These are phyloP conservation scores for Termitomyces sp. DNA, from an alignment of 768 basidiomycete genomes.

Conservation along the genomic window DNA sequence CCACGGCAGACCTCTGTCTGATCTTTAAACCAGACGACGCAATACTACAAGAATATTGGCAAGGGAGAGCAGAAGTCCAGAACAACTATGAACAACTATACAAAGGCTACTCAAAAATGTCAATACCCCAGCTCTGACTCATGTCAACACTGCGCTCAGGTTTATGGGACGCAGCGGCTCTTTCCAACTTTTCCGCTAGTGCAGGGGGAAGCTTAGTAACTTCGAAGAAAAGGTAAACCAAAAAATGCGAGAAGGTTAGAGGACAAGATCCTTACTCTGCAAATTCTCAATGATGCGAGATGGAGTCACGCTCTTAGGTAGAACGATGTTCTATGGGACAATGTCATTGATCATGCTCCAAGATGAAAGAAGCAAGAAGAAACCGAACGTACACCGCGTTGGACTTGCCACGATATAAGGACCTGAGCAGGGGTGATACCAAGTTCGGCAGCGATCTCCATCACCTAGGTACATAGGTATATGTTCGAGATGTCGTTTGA, in stretches of 20 bases:
- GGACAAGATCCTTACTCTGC: slow-evolving; percentile 40
- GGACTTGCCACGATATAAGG: slow-evolving; percentile 71
- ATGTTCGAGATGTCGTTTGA: background rate
- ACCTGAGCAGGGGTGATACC: slow-evolving; percentile 72
- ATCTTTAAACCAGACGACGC: too few species aligned
- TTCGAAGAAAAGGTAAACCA: slow-evolving; percentile 27
- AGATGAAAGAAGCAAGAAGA: background rate
- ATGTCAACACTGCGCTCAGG: slow-evolving; percentile 55
- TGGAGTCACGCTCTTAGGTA: slow-evolving; percentile 75
- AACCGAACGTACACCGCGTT: slow-evolving; percentile 54
- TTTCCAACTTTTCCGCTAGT: slow-evolving; percentile 40
- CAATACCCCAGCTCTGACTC: slow-evolving; percentile 55
- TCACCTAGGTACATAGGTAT: slow-evolving; percentile 29
- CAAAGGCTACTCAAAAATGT: slow-evolving; percentile 47
- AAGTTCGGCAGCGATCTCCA: slow-evolving; percentile 52
- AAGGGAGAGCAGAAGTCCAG: background rate
- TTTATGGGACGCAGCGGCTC: slow-evolving; percentile 45
- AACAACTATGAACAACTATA: background rate
- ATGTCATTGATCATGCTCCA: background rate
- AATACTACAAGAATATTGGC: background rate
- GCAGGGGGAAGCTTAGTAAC: slow-evolving; percentile 31
- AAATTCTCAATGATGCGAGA: slow-evolving; percentile 67
- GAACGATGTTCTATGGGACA: slow-evolving; percentile 48
- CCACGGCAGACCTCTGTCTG: too few species aligned
- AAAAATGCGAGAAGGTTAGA: background rate